Evolutionary conservation across 176 grass and related monocot species (phyloP), one percentile per base, ranked within the genome.

Genomic region (Pontederia crassipes): DNA sequence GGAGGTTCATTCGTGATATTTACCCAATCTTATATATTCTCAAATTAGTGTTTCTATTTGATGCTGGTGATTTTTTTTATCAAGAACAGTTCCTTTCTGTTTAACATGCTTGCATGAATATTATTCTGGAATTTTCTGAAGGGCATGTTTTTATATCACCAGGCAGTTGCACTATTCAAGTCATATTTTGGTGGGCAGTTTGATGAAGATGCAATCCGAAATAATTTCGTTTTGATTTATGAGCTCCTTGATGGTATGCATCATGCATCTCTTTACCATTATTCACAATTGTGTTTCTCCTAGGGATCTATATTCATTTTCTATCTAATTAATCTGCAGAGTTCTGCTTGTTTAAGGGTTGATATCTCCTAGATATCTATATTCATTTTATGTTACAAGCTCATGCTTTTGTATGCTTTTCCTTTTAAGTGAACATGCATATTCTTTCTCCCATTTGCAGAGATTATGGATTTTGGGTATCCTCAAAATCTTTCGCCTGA

Each of bases 381-480:
- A 40, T 40, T 40, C 6, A 40, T 40, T 40, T 40, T 40, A 65
- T 13, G 11, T 26, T 65, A 10, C 27, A 49, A 49, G 15, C 9
- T 29, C 58, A 11, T 61, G 28, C 12, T 40, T 61, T 14, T 40
- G 32, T 40, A 40, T 40, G 32, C 32, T 7, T 40, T 40, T 59
- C 8, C 8, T 40, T 40, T 40, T 28, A 29, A 28, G 12, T 61
- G 28, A 13, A 61, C 29, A 61, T 61, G 27, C 4, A 14, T 13
- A 32, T 14, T 56, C 12, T 35, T 17, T 55, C 28, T 75, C 77
- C 48, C 74, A 62, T 92, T 20, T 81, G 57, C 87, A 98, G 93
- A 98, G 67, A 98, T 98, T 67, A 98, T 98, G 93, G 93, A 98
- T 74, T 98, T 98, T 45, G 93, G 93, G 55, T 98, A 98, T 66